Conservation (phyloP, 2,329 filamentous ascomycete genomes). For the Monosporascus ibericus region DNA sequence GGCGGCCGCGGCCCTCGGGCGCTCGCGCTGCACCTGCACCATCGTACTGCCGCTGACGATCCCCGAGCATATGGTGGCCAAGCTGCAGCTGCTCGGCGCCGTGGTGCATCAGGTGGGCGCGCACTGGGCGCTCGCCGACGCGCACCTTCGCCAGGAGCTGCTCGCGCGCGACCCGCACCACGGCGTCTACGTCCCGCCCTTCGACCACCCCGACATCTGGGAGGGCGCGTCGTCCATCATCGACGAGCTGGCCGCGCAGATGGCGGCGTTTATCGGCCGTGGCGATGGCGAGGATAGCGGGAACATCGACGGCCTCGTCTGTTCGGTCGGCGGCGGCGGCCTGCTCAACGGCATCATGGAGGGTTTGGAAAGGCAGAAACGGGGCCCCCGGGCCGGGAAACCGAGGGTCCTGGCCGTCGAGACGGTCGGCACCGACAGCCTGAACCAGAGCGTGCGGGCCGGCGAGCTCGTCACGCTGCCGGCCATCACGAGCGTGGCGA, state of each 20-base stretch:
- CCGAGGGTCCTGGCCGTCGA: constrained; percentile 64
- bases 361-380: constrained; percentile 48
- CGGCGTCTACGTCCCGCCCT: constrained; percentile 63
- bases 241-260: constrained; percentile 38
- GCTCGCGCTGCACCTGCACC: constrained; percentile 46
- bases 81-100: constrained; percentile 62
- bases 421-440: constrained; percentile 66
- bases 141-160: constrained; percentile 54
- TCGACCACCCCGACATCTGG: constrained; percentile 65
- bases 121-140: constrained; percentile 65
- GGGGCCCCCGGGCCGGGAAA: constrained; percentile 23
- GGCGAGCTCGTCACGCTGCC: constrained; percentile 56
- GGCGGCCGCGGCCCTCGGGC: constrained; percentile 54
- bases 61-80: constrained; percentile 62
- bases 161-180: constrained; percentile 41
- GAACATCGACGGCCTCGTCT: constrained; percentile 62
- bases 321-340: constrained; percentile 75
- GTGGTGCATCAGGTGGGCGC: constrained; percentile 63
- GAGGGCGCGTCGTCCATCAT: constrained; percentile 56
- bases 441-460: constrained; percentile 55
- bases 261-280: constrained; percentile 18
- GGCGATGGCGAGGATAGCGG: constrained; percentile 17
- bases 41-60: constrained; percentile 67
- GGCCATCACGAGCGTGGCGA: constrained; percentile 70
- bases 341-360: constrained; percentile 70